Conservation (phyloP, 805 yeast genomes). For the Saturnispora kantuleensis region DNA sequence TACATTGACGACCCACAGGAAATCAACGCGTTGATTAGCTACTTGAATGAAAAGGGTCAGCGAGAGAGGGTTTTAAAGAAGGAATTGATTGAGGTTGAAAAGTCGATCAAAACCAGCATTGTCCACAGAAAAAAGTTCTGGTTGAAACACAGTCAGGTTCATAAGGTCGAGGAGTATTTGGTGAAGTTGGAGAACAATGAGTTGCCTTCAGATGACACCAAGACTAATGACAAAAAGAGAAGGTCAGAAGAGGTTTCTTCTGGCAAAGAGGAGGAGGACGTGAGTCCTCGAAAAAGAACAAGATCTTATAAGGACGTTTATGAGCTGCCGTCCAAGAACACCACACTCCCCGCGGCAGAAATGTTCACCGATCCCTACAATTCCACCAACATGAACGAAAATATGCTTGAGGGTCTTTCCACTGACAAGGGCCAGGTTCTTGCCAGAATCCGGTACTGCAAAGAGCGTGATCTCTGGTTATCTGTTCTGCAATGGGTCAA, state of each 20-base stretch:
- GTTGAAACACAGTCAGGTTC: slow-evolving; percentile 12
- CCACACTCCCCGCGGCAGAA: slow-evolving; percentile 8
- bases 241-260: slow-evolving; percentile 23
- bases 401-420: slow-evolving; percentile 3
- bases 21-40: slow-evolving; percentile 42
- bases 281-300: slow-evolving; percentile 14
- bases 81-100: slow-evolving; percentile 42
- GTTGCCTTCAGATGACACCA: slow-evolving; percentile 23
- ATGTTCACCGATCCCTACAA: slow-evolving; percentile 3
- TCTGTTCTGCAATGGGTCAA: slow-evolving; percentile 54
- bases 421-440: slow-evolving; percentile 21
- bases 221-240: slow-evolving; percentile 7
- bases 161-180: slow-evolving; percentile 5
- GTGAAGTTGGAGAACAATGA: slow-evolving; percentile 30
- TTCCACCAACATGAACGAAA: slow-evolving; percentile 11
- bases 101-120: slow-evolving; percentile 47
- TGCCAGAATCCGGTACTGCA: slow-evolving; percentile 17
- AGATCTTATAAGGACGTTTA: slow-evolving; percentile 1
- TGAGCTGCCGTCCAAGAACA: slow-evolving; percentile 13
- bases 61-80: slow-evolving; percentile 59
- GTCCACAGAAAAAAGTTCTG: slow-evolving; percentile 33
- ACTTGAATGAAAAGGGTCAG: slow-evolving; percentile 69
- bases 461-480: slow-evolving; percentile 3
- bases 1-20: slow-evolving; percentile 55
- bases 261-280: slow-evolving; percentile 27